Evolutionary conservation across 164 flowering plant genomes (phyloP).

Genomic region (Macadamia tetraphylla): DNA sequence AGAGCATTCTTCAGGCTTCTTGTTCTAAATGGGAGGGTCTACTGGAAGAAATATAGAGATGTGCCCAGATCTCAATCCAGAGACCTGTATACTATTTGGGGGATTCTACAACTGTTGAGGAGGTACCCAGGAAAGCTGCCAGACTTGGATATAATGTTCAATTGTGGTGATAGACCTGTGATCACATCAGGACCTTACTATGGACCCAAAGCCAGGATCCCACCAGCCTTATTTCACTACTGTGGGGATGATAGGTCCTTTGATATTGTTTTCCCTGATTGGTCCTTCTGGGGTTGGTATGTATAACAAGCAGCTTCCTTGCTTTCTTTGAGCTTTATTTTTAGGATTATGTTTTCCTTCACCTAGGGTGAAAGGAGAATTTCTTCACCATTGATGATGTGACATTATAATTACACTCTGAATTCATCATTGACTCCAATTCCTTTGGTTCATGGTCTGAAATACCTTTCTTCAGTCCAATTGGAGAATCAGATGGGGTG

Average conservation of each 20-base stretch:
- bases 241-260: slow-evolving; percentile 21
- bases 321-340: too few relatives aligned
- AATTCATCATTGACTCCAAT: too few relatives aligned
- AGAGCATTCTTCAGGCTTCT: slow-evolving; percentile 56
- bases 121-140: slow-evolving; percentile 37
- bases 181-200: slow-evolving; percentile 9
- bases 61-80: slow-evolving; percentile 26
- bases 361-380: too few relatives aligned
- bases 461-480: too few relatives aligned
- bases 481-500: too few relatives aligned
- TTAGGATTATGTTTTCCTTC: too few relatives aligned
- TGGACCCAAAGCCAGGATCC: slow-evolving; percentile 12
- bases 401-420: too few relatives aligned
- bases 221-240: slow-evolving; percentile 44
- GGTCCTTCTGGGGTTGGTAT: slow-evolving; percentile 87
- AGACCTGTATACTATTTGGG: slow-evolving; percentile 37
- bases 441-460: too few relatives aligned
- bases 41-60: slow-evolving; percentile 17
- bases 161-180: slow-evolving; percentile 33
- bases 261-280: slow-evolving; percentile 49
- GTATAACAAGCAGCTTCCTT: background rate
- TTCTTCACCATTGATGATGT: too few relatives aligned
- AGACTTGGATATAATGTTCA: slow-evolving; percentile 39
- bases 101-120: slow-evolving; percentile 38
- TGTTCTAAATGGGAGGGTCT: slow-evolving; percentile 37